Evolutionary conservation across 805 yeast genomes (phyloP), one percentile per base, ranked within the genome.

Genomic region (Yarrowia sp.): DNA sequence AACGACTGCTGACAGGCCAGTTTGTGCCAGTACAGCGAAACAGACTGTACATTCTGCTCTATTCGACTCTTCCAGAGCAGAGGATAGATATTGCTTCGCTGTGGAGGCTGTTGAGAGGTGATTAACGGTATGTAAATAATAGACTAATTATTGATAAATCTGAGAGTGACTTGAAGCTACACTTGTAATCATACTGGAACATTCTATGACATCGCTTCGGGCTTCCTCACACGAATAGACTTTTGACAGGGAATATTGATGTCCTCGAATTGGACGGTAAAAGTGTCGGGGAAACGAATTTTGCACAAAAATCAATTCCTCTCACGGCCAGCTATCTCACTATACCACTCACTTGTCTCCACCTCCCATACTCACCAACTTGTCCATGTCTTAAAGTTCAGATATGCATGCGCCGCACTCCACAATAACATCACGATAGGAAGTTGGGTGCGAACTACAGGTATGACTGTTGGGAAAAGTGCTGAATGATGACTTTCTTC

Each of bases 31-130:
- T 86, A n/a, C 81, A 83, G 68, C 77, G 88, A 68, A 78, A 78
- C 67, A 78, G 81, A 68, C 74, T 86, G 13, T 86, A 87, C 71
- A 80, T 79, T 43, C 74, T 84, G 4, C 74, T 86, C 24, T 86
- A 86, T 72, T 84, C 87, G 9, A 80, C 83, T 69, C 75, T 86
- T 19, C 89, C 89, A 1, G 75, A 76, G 14, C 72, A 74, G 44
- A 78, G 83, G 3, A 75, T 80, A 2, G 44, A 65, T 33, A 64
- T 71, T 6, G 64, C 33, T 4, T 42, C 50, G 3, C 17, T 58
- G 9, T 58, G 64, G 64, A 58, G 17, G 43, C 24, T 58, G 50
- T 12, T 58, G 9, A 55, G 9, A 2, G 63, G 63, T 8, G 46
- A 10, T 7, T 30, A 24, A 24, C 30, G n/a, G 30, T 24, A 24